Evolutionary conservation across 768 basidiomycete genomes (phyloP).

Genomic region (Calocera cornea): DNA sequence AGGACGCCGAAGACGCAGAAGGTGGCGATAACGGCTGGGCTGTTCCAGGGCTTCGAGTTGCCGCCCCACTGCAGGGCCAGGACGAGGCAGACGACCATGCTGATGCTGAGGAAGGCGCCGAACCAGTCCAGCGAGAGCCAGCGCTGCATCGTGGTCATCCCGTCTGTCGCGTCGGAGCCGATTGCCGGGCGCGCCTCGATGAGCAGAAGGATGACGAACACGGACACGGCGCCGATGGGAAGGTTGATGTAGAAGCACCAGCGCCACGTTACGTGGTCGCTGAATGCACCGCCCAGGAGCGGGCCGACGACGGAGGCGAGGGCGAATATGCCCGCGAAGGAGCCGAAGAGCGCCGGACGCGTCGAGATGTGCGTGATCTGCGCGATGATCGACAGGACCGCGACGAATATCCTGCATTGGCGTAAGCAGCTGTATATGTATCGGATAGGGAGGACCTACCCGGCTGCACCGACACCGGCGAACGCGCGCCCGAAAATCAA

Average conservation of each 20-base stretch:
- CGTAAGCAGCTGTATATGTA: conserved; percentile 4
- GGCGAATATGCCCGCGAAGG: conserved; percentile 29
- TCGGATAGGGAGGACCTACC: conserved; percentile 15
- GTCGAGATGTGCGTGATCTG: conserved; percentile 20
- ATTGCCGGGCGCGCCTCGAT: conserved; percentile 15
- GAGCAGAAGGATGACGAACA: conserved; percentile 22
- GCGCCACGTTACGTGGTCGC: conserved; percentile 19
- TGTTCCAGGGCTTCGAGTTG: conserved; percentile 32
- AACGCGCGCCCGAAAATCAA: conserved; percentile 30
- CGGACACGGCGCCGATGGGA: conserved; percentile 20
- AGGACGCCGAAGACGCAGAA: conserved; percentile 5
- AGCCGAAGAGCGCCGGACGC: conserved; percentile 26
- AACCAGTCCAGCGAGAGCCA: conserved; percentile 28
- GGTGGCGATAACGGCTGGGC: conserved; percentile 25
- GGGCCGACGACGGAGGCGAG: conserved; percentile 19
- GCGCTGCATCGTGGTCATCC: conserved; percentile 11
- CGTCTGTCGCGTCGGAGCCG: conserved; percentile 10
- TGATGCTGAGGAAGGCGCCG: conserved; percentile 29
- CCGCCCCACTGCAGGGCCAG: conserved; percentile 40
- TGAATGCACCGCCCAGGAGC: conserved; percentile 26
- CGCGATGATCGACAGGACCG: conserved; percentile 19
- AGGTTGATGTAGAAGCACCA: conserved; percentile 24
- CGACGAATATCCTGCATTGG: conserved; percentile 11
- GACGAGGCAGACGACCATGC: conserved; percentile 27
- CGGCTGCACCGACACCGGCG: conserved; percentile 34